Evolutionary conservation across 495 filamentous ascomycete species (phyloP).

Genomic region (Aspergillus cristatus): DNA sequence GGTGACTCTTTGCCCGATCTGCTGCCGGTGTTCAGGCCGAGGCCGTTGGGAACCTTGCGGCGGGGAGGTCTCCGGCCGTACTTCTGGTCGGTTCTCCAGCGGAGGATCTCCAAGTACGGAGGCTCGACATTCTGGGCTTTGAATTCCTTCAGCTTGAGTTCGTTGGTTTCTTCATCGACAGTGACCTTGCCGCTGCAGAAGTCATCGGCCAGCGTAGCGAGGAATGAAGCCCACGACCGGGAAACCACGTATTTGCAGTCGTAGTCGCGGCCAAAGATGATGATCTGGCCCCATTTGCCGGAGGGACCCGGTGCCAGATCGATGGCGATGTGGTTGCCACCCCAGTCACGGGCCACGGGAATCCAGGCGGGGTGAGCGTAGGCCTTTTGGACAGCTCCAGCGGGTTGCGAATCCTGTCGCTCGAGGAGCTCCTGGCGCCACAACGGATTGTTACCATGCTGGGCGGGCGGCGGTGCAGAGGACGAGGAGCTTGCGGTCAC

Average conservation of each 20-base stretch:
- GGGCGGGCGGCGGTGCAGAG: conserved; percentile 37
- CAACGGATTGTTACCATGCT: conserved; percentile 43
- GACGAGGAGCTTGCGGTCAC: conserved; percentile 56
- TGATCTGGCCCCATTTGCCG: conserved; percentile 92
- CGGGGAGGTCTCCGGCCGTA: conserved; percentile 57
- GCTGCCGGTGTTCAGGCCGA: conserved; percentile 30
- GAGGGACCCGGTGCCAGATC: conserved; percentile 88
- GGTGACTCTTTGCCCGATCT: conserved; percentile 38
- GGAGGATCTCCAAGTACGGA: conserved; percentile 86
- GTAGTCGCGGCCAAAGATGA: conserved; percentile 94
- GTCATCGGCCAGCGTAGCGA: conserved; percentile 84
- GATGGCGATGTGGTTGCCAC: conserved; percentile 90
- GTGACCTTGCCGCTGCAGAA: conserved; percentile 75
- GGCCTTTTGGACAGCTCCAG: conserved; percentile 77
- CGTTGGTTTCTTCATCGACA: conserved; percentile 83
- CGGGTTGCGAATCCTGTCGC: conserved; percentile 81
- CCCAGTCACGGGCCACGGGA: conserved; percentile 93
- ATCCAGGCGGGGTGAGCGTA: conserved; percentile 97
- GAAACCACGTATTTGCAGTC: conserved; percentile 97
- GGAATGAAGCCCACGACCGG: conserved; percentile 81
- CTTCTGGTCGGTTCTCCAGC: conserved; percentile 92
- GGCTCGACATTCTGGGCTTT: conserved; percentile 81
- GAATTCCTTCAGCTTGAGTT: conserved; percentile 88
- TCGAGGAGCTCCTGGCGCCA: conserved; percentile 83
- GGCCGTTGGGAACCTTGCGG: conserved; percentile 35